Conservation (phyloP, 2,329 filamentous ascomycete species). For the Ophiocordyceps polyrhachis-furcata region DNA sequence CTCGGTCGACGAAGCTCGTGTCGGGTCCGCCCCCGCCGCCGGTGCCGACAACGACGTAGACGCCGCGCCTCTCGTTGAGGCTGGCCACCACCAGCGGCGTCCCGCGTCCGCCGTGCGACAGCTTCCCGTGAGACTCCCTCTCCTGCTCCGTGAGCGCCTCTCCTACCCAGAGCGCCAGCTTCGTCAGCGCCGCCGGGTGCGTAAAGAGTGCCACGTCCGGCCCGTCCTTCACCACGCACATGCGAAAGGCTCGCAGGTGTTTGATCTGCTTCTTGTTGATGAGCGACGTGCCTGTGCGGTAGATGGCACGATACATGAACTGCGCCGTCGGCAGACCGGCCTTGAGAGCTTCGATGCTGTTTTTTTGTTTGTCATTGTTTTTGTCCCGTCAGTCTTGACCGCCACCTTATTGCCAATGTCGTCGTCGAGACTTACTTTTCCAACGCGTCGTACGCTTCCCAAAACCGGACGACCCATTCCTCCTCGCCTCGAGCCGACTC, state of each 20-base stretch:
- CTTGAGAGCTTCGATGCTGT: conserved; percentile 57
- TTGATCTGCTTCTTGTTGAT: conserved; percentile 90
- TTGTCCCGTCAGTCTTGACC: conserved; percentile 1
- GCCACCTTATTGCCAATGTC: neutral
- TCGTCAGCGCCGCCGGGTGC: conserved; percentile 81
- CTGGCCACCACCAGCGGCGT: conserved; percentile 82
- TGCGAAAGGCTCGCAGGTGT: conserved; percentile 78
- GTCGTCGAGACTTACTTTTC: conserved; percentile 38
- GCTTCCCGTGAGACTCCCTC: conserved; percentile 50
- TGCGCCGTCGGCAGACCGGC: conserved; percentile 66
- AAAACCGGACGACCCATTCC: conserved; percentile 49
- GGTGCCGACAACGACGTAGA: conserved; percentile 86
- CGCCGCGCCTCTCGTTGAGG: conserved; percentile 66
- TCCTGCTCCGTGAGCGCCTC: conserved; percentile 87
- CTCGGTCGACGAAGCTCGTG: conserved; percentile 47
- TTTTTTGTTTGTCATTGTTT: neutral
- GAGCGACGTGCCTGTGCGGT: conserved; percentile 76
- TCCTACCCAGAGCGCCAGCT: conserved; percentile 83
- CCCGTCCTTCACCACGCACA: conserved; percentile 90
- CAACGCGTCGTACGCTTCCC: conserved; percentile 54
- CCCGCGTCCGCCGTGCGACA: conserved; percentile 49
- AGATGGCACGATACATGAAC: conserved; percentile 78
- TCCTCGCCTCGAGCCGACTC: conserved; percentile 38
- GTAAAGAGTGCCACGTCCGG: conserved; percentile 83
- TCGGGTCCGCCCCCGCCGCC: conserved; percentile 70